Evolutionary conservation across 176 grass and related monocot genomes (phyloP).

Genomic region (Phoenix roebelenii): DNA sequence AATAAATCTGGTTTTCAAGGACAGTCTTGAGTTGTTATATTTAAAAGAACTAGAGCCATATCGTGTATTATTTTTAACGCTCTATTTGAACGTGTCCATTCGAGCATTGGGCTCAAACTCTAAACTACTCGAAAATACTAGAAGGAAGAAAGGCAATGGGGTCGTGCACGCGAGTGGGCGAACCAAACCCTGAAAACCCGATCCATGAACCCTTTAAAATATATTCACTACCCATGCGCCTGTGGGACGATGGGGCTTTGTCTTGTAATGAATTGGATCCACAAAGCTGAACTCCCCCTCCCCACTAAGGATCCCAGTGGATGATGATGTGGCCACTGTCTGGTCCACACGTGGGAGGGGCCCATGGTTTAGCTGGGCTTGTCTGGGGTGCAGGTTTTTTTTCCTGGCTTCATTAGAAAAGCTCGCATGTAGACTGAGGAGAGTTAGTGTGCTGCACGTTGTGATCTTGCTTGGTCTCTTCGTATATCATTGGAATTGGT

Average conservation of each 20-base stretch:
- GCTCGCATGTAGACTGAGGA: too few relatives aligned
- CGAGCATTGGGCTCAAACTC: too few relatives aligned
- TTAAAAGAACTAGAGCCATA: too few relatives aligned
- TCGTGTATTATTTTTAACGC: too few relatives aligned
- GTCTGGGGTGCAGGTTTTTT: not conserved
- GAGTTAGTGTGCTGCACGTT: slow-evolving; percentile 18
- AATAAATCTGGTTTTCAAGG: too few relatives aligned
- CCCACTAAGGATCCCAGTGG: slow-evolving; percentile 42
- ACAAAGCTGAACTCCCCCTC: slow-evolving; percentile 20
- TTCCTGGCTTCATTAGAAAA: not conserved
- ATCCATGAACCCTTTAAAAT: slow-evolving; percentile 22
- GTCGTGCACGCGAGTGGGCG: slow-evolving; percentile 76
- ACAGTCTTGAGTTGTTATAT: too few relatives aligned
- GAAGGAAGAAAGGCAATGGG: slow-evolving; percentile 9
- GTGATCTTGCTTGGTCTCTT: slow-evolving; percentile 24
- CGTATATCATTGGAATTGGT: slow-evolving; percentile 2
- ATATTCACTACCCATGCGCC: not conserved
- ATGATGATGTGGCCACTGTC: slow-evolving; percentile 20
- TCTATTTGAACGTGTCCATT: too few relatives aligned
- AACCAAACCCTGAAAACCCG: slow-evolving; percentile 41
- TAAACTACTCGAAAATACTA: too few relatives aligned
- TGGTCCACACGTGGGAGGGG: slow-evolving; percentile 28
- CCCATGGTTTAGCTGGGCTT: slow-evolving; percentile 17
- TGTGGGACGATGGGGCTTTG: slow-evolving; percentile 12
- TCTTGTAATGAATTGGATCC: slow-evolving; percentile 30